Evolutionary conservation across 2,329 filamentous ascomycete species (phyloP).

Genomic region (Aphanoascus verrucosus): DNA sequence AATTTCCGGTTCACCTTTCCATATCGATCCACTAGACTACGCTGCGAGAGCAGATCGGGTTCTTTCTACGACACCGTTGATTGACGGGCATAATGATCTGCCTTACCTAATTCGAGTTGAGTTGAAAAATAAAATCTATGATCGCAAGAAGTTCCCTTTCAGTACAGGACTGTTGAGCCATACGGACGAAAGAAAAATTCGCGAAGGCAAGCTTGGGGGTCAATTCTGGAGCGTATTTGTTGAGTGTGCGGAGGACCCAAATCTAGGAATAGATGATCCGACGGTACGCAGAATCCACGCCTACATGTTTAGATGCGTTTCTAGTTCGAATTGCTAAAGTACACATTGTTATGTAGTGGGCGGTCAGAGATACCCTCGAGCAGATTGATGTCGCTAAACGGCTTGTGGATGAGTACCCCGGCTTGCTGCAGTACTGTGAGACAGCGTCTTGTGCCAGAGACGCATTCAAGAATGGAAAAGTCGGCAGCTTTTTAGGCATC

Average conservation of each 20-base stretch:
- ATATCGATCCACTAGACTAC: constrained; percentile 9
- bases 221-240: constrained; percentile 28
- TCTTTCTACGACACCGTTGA: constrained; percentile 20
- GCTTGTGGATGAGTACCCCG: constrained; percentile 18
- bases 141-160: constrained; percentile 16
- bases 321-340: neutral
- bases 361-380: constrained; percentile 22
- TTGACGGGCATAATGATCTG: constrained; percentile 27
- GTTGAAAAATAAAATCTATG: constrained; percentile 22
- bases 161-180: constrained; percentile 19
- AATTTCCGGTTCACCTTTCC: neutral
- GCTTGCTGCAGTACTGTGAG: constrained; percentile 19
- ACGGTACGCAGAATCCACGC: constrained; percentile 11
- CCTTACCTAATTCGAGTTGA: constrained; percentile 21
- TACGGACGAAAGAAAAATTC: constrained; percentile 22
- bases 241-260: constrained; percentile 17
- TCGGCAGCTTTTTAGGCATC: constrained; percentile 21
- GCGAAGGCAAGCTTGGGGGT: constrained; percentile 23
- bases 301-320: neutral
- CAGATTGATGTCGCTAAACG: constrained; percentile 23
- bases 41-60: constrained; percentile 11
- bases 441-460: constrained; percentile 17
- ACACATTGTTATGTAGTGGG: constrained; percentile 5
- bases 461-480: constrained; percentile 18
- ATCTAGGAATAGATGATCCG: constrained; percentile 16